Evolutionary conservation across 768 basidiomycete genomes (phyloP).

Genomic region (Lentinula lateritia): DNA sequence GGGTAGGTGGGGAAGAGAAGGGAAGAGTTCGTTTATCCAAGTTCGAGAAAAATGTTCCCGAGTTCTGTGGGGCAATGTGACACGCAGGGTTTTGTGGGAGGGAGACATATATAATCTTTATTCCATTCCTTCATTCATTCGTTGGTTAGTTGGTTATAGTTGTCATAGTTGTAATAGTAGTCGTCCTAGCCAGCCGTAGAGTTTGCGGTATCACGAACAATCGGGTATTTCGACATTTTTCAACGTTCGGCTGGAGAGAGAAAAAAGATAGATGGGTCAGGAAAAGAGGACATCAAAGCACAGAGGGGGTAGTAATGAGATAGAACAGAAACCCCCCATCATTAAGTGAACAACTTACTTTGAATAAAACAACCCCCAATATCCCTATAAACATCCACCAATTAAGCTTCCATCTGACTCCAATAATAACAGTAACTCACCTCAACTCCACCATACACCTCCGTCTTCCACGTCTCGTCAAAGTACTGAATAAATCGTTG

Average conservation of each 20-base stretch:
- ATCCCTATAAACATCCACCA: not conserved
- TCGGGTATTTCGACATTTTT: constrained; percentile 4
- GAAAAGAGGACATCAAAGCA: not conserved
- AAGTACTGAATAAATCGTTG: constrained; percentile 37
- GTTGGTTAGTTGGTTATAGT: no score
- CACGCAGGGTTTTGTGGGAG: no score
- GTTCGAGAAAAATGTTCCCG: no score
- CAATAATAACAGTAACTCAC: constrained; percentile 21
- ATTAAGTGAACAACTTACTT: constrained; percentile 35
- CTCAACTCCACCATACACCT: constrained; percentile 74
- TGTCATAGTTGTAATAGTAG: no score
- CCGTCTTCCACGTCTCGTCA: constrained; percentile 39
- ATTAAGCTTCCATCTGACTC: not conserved
- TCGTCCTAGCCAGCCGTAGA: no score
- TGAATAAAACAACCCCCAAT: constrained; percentile 61
- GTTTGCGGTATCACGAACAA: not conserved
- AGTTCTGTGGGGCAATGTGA: no score
- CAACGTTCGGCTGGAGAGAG: not conserved
- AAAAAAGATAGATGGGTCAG: not conserved
- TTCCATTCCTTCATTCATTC: no score
- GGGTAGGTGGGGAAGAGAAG: no score
- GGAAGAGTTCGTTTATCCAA: no score
- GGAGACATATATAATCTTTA: no score
- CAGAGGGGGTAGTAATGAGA: not conserved
- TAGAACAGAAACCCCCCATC: no score